Evolutionary conservation across 176 grass and related monocot genomes (phyloP).

Genomic region (Oryza punctata): DNA sequence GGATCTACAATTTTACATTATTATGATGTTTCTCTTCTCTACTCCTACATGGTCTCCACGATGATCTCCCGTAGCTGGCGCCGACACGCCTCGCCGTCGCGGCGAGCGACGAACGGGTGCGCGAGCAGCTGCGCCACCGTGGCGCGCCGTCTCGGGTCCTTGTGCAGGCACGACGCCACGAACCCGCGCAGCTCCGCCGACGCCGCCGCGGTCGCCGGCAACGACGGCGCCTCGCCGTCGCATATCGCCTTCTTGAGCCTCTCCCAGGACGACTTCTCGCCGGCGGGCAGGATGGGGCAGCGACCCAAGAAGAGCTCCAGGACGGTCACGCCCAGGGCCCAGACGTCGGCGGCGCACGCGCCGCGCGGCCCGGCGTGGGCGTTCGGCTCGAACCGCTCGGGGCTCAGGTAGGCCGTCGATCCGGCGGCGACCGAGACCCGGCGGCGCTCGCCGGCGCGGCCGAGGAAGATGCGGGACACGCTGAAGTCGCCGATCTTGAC

Average conservation of each 20-base stretch:
- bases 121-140: slow-evolving; percentile 47
- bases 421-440: slow-evolving; percentile 26
- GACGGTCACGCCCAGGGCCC: slow-evolving; percentile 51
- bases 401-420: slow-evolving; percentile 37
- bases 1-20: neutral
- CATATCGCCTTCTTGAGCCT: slow-evolving; percentile 49
- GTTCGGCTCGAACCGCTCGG: slow-evolving; percentile 48
- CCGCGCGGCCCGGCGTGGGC: slow-evolving; percentile 25
- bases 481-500: slow-evolving; percentile 56
- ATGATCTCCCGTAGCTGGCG: slow-evolving; percentile 34
- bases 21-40: slow-evolving; percentile 3
- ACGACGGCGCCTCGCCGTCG: slow-evolving; percentile 23
- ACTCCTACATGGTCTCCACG: slow-evolving; percentile 1
- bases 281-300: slow-evolving; percentile 19
- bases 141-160: slow-evolving; percentile 41
- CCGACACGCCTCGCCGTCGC: slow-evolving; percentile 14
- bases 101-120: slow-evolving; percentile 42
- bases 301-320: slow-evolving; percentile 45
- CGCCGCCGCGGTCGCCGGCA: neutral
- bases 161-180: slow-evolving; percentile 47
- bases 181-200: slow-evolving; percentile 41
- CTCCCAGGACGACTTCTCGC: neutral
- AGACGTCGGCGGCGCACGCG: slow-evolving; percentile 53
- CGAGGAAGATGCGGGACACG: slow-evolving; percentile 37
- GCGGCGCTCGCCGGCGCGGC: neutral